These are phyloP conservation scores for Cyberlindnera japonica DNA, from an alignment of 805 yeast species.

Conservation along the genomic window DNA sequence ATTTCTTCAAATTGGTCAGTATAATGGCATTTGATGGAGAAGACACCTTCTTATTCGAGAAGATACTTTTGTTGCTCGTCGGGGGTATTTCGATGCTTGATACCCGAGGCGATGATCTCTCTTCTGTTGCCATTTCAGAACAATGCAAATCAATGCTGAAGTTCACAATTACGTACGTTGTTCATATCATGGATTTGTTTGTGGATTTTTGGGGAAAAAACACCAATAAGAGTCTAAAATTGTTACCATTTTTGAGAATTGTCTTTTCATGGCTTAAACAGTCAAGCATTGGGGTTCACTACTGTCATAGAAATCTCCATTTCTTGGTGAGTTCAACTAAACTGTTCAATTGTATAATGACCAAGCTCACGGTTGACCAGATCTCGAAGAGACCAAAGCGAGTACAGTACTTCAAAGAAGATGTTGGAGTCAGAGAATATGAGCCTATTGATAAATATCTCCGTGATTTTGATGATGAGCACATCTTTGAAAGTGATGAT, in stretches of 20 bases:
- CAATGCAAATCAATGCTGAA: conserved; percentile 29
- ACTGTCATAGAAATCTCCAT: conserved; percentile 30
- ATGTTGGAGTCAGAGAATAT: conserved; percentile 59
- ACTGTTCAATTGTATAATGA: conserved; percentile 29
- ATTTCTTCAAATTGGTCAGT: conserved; percentile 28
- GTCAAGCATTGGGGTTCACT: conserved; percentile 39
- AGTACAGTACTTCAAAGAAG: conserved; percentile 57
- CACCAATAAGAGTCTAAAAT: conserved; percentile 17
- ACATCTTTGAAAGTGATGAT: conserved; percentile 17
- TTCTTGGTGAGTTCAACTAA: conserved; percentile 31
- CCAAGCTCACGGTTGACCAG: conserved; percentile 10
- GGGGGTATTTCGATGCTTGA: conserved; percentile 34
- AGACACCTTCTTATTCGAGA: conserved; percentile 23
- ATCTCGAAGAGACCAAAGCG: conserved; percentile 41
- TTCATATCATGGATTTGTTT: conserved; percentile 31
- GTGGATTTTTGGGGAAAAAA: conserved; percentile 30
- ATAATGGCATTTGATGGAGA: conserved; percentile 15
- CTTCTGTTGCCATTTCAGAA: conserved; percentile 6
- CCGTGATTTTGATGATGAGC: conserved; percentile 56
- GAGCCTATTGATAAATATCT: conserved; percentile 49
- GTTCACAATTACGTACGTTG: conserved; percentile 40
- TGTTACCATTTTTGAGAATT: conserved; percentile 43
- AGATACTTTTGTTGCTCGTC: conserved; percentile 35
- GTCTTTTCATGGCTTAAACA: conserved; percentile 56
- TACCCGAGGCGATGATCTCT: background rate